These are phyloP conservation scores for Smittium mucronatum DNA, from an alignment of 371 early-diverging fungal genomes.

Conservation along the genomic window DNA sequence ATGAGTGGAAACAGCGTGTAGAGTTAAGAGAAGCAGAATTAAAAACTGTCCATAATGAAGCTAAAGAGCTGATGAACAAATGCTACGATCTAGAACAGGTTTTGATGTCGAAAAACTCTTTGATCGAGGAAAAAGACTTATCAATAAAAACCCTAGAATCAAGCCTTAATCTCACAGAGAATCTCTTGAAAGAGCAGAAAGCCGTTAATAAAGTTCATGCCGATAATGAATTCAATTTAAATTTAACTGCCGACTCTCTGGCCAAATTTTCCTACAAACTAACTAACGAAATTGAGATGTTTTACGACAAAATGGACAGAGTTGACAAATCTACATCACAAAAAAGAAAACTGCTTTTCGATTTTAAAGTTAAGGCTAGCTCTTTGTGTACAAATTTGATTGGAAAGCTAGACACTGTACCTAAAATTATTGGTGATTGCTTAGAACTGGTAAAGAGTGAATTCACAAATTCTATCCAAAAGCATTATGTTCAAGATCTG, in stretches of 20 bases:
- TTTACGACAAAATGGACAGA: constrained; percentile 5
- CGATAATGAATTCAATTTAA: constrained; percentile 2
- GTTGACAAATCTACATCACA: background rate
- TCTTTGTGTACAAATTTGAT: background rate
- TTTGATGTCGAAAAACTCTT: background rate
- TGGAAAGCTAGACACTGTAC: background rate
- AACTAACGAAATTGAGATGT: background rate
- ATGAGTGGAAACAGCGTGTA: constrained; percentile 27
- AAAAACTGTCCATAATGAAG: background rate
- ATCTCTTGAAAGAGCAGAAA: constrained; percentile 12
- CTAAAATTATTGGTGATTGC: background rate
- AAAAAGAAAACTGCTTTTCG: background rate
- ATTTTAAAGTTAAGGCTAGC: background rate
- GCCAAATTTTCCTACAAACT: background rate
- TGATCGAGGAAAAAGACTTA: constrained; percentile 1
- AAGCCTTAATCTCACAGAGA: constrained; percentile 6
- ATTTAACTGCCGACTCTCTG: constrained; percentile 4
- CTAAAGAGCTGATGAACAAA: background rate
- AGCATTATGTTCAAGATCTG: background rate
- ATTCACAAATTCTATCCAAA: background rate
- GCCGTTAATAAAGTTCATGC: constrained; percentile 6
- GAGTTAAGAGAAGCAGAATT: constrained; percentile 22
- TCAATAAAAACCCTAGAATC: background rate
- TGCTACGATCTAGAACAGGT: constrained; percentile 1
- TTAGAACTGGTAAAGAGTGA: background rate